phyloP scores from a whole-genome alignment of 1,284 basidiomycete genomes.

The Ganoderma leucocontextum region DNA sequence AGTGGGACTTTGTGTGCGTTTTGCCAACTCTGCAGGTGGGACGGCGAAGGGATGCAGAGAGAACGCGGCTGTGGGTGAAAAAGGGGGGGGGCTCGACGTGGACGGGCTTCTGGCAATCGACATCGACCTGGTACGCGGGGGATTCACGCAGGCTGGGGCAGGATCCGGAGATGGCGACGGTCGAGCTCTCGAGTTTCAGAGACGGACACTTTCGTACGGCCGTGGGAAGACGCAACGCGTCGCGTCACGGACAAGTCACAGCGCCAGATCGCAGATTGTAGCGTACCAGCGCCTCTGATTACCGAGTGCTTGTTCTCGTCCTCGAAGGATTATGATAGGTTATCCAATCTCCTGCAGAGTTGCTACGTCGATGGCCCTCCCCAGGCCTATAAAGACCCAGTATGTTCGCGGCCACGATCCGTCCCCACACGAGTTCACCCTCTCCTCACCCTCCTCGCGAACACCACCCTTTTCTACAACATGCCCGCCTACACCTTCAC shows the following conservation, averaged over 20 bases:
- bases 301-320: constrained; percentile 27
- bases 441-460: background rate
- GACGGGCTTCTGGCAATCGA: no score
- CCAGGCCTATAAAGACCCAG: constrained; percentile 27
- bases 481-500: constrained; percentile 31
- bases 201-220: no score
- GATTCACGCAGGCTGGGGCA: no score
- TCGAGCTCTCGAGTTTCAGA: no score
- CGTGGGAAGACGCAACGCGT: no score
- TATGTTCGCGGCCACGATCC: constrained; percentile 23
- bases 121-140: no score
- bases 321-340: constrained; percentile 4
- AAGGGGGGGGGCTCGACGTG: no score
- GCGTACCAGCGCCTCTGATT: constrained; percentile 19
- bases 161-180: no score
- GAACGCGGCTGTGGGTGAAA: no score
- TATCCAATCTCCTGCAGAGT: constrained; percentile 14
- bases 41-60: no score
- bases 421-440: constrained; percentile 23
- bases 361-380: constrained; percentile 26
- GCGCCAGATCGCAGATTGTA: constrained; percentile 26
- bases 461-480: constrained; percentile 8
- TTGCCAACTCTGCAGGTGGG: no score
- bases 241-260: constrained; percentile 24
- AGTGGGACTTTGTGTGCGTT: no score